These are phyloP conservation scores for Pichia inconspicua DNA, from an alignment of 1,139 yeast genomes.

Conservation along the genomic window DNA sequence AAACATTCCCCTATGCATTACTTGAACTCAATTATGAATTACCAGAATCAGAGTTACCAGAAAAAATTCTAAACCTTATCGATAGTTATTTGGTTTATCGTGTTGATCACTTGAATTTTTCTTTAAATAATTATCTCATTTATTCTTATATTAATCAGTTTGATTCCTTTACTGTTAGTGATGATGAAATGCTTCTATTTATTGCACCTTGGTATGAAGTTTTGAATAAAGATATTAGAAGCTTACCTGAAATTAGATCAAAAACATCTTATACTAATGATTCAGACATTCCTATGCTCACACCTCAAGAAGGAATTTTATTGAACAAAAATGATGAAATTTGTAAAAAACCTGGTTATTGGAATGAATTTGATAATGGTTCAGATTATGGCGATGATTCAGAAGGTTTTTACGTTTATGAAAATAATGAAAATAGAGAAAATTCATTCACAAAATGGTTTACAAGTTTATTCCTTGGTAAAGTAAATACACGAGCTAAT, in stretches of 20 bases:
- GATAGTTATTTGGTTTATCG: slow-evolving; percentile 30
- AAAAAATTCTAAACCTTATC: slow-evolving; percentile 28
- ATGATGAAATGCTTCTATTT: slow-evolving; percentile 20
- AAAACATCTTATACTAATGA: slow-evolving; percentile 3
- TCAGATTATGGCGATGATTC: slow-evolving; percentile 23
- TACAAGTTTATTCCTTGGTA: slow-evolving; percentile 18
- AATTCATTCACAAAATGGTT: slow-evolving; percentile 12
- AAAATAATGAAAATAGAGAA: slow-evolving; percentile 37
- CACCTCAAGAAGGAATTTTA: slow-evolving; percentile 13
- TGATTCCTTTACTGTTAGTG: slow-evolving; percentile 11
- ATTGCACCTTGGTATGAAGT: slow-evolving; percentile 30
- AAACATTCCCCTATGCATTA: slow-evolving; percentile 39
- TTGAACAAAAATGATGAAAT: slow-evolving; percentile 26
- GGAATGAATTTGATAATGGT: slow-evolving; percentile 70
- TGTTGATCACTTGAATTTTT: slow-evolving; percentile 29
- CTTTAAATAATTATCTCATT: slow-evolving; percentile 28
- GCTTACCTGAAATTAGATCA: slow-evolving; percentile 24
- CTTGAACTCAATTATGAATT: slow-evolving; percentile 40
- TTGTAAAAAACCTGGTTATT: slow-evolving; percentile 41
- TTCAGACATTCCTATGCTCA: neutral
- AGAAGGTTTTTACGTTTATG: slow-evolving; percentile 31
- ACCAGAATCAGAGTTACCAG: slow-evolving; percentile 27
- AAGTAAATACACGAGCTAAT: slow-evolving; percentile 33
- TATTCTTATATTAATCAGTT: slow-evolving; percentile 21
- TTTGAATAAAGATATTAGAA: slow-evolving; percentile 30